Evolutionary conservation across 2,329 filamentous ascomycete genomes (phyloP).

Genomic region (Esteya vermicola): DNA sequence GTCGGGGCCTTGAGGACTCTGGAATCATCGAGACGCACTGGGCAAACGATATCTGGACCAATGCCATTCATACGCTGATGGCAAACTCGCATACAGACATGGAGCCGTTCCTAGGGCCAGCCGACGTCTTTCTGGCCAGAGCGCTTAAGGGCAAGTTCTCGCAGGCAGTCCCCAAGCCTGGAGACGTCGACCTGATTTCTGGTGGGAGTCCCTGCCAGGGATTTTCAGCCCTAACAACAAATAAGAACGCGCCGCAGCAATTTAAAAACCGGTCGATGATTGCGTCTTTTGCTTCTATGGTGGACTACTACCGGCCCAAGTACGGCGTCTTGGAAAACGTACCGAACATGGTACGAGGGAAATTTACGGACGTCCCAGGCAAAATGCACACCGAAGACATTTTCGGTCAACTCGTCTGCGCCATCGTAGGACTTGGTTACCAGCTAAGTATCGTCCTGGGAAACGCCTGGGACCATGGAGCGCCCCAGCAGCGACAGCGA

Average conservation of each 20-base stretch:
- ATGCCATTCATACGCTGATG: conserved; percentile 58
- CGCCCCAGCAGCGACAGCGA: conserved; percentile 49
- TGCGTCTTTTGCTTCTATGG: conserved; percentile 58
- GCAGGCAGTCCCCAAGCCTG: conserved; percentile 37
- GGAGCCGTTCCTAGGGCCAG: conserved; percentile 52
- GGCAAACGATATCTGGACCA: conserved; percentile 50
- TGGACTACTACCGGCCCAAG: conserved; percentile 62
- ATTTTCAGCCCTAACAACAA: conserved; percentile 50
- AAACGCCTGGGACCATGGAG: conserved; percentile 56
- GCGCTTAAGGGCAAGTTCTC: conserved; percentile 37
- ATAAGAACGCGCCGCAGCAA: conserved; percentile 39
- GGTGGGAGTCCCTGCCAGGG: conserved; percentile 69
- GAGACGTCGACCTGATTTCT: conserved; percentile 53
- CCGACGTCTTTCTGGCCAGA: conserved; percentile 49
- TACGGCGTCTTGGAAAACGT: conserved; percentile 74
- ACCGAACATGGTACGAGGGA: conserved; percentile 13
- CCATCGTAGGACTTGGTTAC: conserved; percentile 63
- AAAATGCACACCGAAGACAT: conserved; percentile 41
- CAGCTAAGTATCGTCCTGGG: conserved; percentile 54
- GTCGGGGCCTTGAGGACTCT: conserved; percentile 60
- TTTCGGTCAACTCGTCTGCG: conserved; percentile 58
- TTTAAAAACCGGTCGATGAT: conserved; percentile 63
- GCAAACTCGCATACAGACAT: conserved; percentile 42
- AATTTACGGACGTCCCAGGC: conserved; percentile 19
- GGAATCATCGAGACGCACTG: conserved; percentile 50